Base-by-base conservation (phyloP, 306 rosid genomes). In the Betula pendula region DNA sequence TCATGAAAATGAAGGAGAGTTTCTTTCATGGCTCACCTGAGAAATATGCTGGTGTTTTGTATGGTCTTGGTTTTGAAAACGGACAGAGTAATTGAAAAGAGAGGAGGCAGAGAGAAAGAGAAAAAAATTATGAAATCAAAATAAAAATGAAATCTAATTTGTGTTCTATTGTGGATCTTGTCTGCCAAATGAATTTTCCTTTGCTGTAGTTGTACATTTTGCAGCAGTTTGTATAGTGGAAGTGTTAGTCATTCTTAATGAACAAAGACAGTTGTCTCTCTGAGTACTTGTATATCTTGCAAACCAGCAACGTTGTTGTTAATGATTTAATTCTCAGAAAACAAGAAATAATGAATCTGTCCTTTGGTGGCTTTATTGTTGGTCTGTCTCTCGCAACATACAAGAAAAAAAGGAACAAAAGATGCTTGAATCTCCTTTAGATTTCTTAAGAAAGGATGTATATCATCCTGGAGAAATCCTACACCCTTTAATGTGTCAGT, bases 41-140 rank as follows among this genome's bases (percentile, higher is more conserved):
- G 73, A 68, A 77, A 17, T 69, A 74, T 77, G 81, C 80, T 15
- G 89, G 87, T 55, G 81, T 74, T 13, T 43, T 86, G 35, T 74
- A 70, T 50, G 81, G 85, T 77, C 84, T 83, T 9, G 85, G 83
- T 59, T 50, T 45, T 70, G 81, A 50, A 17, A 58, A 58, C 25
- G 55, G 24, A 56, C 77, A 22, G 69, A 24, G 22, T 74, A 5
- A 14, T 4, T 56, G 27, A 66, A 66, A 38, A 10, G 13, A 66
- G 70, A 38, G 1, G 5, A 33, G 38, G 5, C 3, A 35, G 0
- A 38, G 7, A 38, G 24, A n/a, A 52, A 62, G 16, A 9, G 15
- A 56, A 42, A 40, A 38, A 4, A 29, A 56, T 14, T 55, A 58
- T 40, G 49, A 73, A 43, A 45, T 27, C 2, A 45, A 43, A 27